Evolutionary conservation across 164 flowering plant genomes (phyloP), one percentile per base, ranked within the genome.

Genomic region (Akebia trifoliata): DNA sequence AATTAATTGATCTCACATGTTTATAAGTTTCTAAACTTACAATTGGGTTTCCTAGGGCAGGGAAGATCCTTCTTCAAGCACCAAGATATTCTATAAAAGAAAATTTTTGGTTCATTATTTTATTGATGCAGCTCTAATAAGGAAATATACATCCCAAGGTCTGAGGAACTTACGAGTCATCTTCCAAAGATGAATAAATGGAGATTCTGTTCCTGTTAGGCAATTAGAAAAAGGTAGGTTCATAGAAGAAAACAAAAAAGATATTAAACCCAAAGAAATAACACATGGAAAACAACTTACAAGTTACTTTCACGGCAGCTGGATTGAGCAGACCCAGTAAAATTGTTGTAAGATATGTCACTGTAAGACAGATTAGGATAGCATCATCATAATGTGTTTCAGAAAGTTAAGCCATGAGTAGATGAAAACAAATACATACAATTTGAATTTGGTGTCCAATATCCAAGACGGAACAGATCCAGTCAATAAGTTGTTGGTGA

Each of bases 21-120:
- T n/a, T n/a, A 45, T 22, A 2, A 47, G 37, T 24, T 53, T 28
- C 20, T 12, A 15, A 25, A 60, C 82, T 74, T 72, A 90, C 97
- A 38, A 50, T 64, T 44, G 12, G 91, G 47, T 2, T 59, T 59
- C 18, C 45, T n/a, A 0, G 76, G 22, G 45, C 95, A 91, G 35
- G 88, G 84, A 15, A 82, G 79, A 49, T 62, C 84, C 71, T 73
- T 82, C 69, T 56, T 78, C 71, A 81, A 67, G 77, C 94, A 87
- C 86, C 88, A 74, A 28, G 53, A 0, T 39, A 44, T 44, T 42
- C 88, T 82, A 45, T 62, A 53, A 36, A 43, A 50, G 25, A 17
- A 29, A 34, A 22, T 6, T 56, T 46, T 28, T 15, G 18, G 25
- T n/a, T 28, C 17, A 51, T 29, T n/a, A n/a, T n/a, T 26, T 45